phyloP scores from a whole-genome alignment of 2,329 filamentous ascomycete species.

The Neofusicoccum umdonicola region DNA sequence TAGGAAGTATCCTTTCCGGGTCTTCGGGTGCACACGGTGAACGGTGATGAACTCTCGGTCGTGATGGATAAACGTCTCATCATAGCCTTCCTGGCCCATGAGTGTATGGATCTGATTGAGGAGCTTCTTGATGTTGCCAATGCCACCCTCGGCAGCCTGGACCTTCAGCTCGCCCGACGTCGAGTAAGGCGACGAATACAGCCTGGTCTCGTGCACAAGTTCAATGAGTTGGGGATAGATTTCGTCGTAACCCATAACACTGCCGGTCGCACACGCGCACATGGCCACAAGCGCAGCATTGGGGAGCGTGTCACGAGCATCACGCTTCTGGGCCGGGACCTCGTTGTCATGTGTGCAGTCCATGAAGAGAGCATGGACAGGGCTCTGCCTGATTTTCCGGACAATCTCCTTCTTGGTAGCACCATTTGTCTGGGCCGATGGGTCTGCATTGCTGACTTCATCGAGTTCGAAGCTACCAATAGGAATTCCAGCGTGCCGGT shows the following conservation, averaged over 20 bases:
- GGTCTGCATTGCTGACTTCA: conserved; percentile 66
- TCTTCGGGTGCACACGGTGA: conserved; percentile 88
- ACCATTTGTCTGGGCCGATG: conserved; percentile 28
- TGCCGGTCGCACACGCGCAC: conserved; percentile 91
- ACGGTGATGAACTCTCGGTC: conserved; percentile 96
- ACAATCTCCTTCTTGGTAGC: conserved; percentile 61
- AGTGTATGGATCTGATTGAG: conserved; percentile 91
- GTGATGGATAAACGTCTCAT: conserved; percentile 95
- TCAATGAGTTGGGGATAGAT: conserved; percentile 93
- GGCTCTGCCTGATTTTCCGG: conserved; percentile 78
- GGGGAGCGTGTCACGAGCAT: conserved; percentile 88
- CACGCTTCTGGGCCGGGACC: conserved; percentile 89
- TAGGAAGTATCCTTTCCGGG: conserved; percentile 88
- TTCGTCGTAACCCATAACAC: conserved; percentile 97
- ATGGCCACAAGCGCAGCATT: conserved; percentile 93
- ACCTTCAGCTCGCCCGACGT: conserved; percentile 56
- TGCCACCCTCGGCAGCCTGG: conserved; percentile 74
- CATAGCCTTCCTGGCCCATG: conserved; percentile 93
- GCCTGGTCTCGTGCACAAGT: conserved; percentile 81
- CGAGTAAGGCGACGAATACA: conserved; percentile 78
- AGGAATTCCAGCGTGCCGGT: conserved; percentile 87
- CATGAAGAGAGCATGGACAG: conserved; percentile 95
- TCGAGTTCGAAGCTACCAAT: conserved; percentile 98
- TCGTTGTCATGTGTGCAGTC: conserved; percentile 99
- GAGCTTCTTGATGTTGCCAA: conserved; percentile 85